phyloP scores from a whole-genome alignment of 208 protist species.

The Trypanosoma scelopori region DNA sequence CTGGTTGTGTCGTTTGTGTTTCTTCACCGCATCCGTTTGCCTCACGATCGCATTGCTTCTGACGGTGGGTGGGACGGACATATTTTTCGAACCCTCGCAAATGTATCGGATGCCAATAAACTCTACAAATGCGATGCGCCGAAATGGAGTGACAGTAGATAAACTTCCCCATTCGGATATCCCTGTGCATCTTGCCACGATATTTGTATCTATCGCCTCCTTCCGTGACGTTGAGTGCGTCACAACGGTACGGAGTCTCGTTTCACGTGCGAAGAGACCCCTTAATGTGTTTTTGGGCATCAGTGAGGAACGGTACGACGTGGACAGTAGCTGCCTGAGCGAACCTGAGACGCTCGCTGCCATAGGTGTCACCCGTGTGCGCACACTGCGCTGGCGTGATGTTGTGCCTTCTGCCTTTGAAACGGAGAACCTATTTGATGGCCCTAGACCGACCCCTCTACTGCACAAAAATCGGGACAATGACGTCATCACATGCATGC shows the following conservation, averaged over 20 bases:
- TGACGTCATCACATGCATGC: slow-evolving; percentile 18
- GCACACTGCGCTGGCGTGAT: slow-evolving; percentile 22
- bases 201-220: slow-evolving; percentile 89
- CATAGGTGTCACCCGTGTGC: slow-evolving; percentile 5
- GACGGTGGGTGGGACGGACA: too few relatives aligned
- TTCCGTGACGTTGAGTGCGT: slow-evolving; percentile 88
- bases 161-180: slow-evolving; percentile 1
- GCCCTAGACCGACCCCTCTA: slow-evolving; percentile 12
- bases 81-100: too few relatives aligned
- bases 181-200: slow-evolving; percentile 48
- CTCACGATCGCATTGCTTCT: too few relatives aligned
- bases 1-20: too few relatives aligned
- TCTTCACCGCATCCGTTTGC: too few relatives aligned
- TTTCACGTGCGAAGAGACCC: slow-evolving; percentile 41
- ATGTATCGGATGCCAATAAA: too few relatives aligned
- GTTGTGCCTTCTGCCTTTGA: slow-evolving; percentile 21
- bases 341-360: not conserved
- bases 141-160: too few relatives aligned
- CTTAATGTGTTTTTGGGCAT: slow-evolving; percentile 83
- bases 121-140: too few relatives aligned
- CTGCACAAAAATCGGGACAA: slow-evolving; percentile 28
- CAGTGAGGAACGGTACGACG: slow-evolving; percentile 60
- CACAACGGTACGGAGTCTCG: slow-evolving; percentile 79
- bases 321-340: slow-evolving; percentile 36
- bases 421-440: not conserved